Base-by-base conservation (phyloP, 345 rosid species). In the Microcos paniculata region DNA sequence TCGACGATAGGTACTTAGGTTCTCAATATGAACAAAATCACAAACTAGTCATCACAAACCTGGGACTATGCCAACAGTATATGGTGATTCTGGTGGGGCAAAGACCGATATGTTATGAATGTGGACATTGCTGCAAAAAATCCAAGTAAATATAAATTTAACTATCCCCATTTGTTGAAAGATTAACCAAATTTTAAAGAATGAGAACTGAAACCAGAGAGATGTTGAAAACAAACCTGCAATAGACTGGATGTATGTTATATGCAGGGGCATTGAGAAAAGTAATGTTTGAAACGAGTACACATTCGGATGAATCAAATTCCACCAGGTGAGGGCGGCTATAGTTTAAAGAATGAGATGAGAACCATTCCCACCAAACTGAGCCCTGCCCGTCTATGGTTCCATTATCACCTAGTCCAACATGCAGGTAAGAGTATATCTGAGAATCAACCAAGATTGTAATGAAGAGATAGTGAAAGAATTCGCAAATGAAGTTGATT, bases 301-400 rank as follows among this genome's bases (percentile, higher is more conserved):
- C 72, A 56, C 78, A 0, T 18, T 88, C 90, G 4, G 96, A 92
- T 6, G 84, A 84, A 55, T 83, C 72, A 57, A 96, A 88, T 80
- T 96, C 99, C 11, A 96, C 87, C 0, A 96, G 89, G 80, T 93
- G 94, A 56, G 99, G 99, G 58, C 98, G 92, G 77, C 90, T 96
- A 72, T 89, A 85, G 82, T 96, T 96, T 78, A 96, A 84, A 23
- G 91, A 75, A 69, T 83, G 89, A 5, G 88, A 81, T 58, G 74
- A 76, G 67, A 86, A 89, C 95, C 88, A 90, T 43, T 91, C 86
- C 99, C 98, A 95, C 99, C 94, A 95, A 24, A 86, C 83, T 0
- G 88, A 86, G 73, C 99, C 99, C 69, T 95, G 98, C 19, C 98
- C 99, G 45, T 95, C 97, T 21, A 90, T 85, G 49, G 97, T 90